Conservation (phyloP, 2,329 filamentous ascomycete species). For the Pseudogymnoascus sp. region DNA sequence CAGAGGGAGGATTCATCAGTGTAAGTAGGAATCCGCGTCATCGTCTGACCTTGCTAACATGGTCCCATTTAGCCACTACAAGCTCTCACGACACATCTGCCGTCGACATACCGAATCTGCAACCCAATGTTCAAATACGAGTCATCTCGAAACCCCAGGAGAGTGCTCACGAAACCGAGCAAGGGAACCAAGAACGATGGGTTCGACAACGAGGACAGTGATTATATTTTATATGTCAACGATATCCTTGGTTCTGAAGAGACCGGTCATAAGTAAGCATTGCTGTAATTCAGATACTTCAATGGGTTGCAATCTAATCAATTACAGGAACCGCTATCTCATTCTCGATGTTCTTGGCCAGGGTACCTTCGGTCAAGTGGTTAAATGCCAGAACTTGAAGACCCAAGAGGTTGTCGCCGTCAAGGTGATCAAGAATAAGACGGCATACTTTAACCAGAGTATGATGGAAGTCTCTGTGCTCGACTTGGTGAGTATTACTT, state of each 20-base stretch:
- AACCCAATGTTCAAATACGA: conserved; percentile 98
- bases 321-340: conserved; percentile 75
- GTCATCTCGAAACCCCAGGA: conserved; percentile 88
- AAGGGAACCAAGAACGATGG: conserved; percentile 98
- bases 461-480: conserved; percentile 99
- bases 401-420: conserved; percentile 98
- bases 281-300: not conserved
- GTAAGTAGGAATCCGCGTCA: conserved; percentile 44
- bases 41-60: conserved; percentile 22
- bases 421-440: conserved; percentile 98
- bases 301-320: conserved; percentile 23
- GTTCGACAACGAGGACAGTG: conserved; percentile 97
- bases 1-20: conserved; percentile 96
- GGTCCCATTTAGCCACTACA: conserved; percentile 65
- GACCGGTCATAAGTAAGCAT: conserved; percentile 82
- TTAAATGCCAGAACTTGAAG: conserved; percentile 97
- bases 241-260: conserved; percentile 97
- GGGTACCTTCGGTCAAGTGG: conserved; percentile 96
- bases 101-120: conserved; percentile 95
- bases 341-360: conserved; percentile 96
- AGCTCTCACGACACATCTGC: conserved; percentile 87
- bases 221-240: conserved; percentile 98
- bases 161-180: conserved; percentile 95
- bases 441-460: conserved; percentile 98
- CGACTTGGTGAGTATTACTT: conserved; percentile 61